phyloP scores from a whole-genome alignment of 2,329 filamentous ascomycete species.

The Colletotrichum destructivum region DNA sequence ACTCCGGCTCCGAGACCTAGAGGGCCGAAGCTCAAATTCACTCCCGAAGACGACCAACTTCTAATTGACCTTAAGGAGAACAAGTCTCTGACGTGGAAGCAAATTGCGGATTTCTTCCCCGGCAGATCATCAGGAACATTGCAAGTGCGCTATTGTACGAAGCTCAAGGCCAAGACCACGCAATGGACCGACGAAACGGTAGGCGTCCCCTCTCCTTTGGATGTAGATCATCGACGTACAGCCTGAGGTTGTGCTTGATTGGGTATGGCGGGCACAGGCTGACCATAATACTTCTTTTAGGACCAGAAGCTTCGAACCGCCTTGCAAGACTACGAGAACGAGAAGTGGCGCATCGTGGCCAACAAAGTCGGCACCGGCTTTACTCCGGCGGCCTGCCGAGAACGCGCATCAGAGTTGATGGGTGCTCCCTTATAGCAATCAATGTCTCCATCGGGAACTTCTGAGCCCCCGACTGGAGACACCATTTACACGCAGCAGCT shows the following conservation, averaged over 20 bases:
- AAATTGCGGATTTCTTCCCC: slow-evolving; percentile 96
- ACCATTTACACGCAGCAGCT: slow-evolving; percentile 61
- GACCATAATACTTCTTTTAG: slow-evolving; percentile 58
- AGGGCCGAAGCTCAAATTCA: slow-evolving; percentile 94
- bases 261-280: slow-evolving; percentile 7
- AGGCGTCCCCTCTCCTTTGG: slow-evolving; percentile 55
- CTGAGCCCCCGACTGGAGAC: slow-evolving; percentile 63
- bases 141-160: slow-evolving; percentile 95
- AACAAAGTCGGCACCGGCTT: slow-evolving; percentile 93
- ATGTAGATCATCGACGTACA: not conserved
- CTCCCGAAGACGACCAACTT: slow-evolving; percentile 89
- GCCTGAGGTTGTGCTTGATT: slow-evolving; percentile 47
- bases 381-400: slow-evolving; percentile 88
- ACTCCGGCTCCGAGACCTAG: slow-evolving; percentile 83
- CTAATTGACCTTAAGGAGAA: slow-evolving; percentile 94
- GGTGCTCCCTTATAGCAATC: slow-evolving; percentile 69
- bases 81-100: slow-evolving; percentile 96
- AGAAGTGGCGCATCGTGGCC: slow-evolving; percentile 93
- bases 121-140: slow-evolving; percentile 91
- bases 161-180: slow-evolving; percentile 93
- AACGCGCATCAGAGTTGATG: slow-evolving; percentile 78
- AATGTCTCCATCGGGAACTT: slow-evolving; percentile 65
- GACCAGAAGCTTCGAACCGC: slow-evolving; percentile 83
- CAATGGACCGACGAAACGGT: slow-evolving; percentile 96
- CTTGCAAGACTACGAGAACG: slow-evolving; percentile 88